Base-by-base conservation (phyloP, 2,329 filamentous ascomycete genomes). In the Exophiala oligosperma region DNA sequence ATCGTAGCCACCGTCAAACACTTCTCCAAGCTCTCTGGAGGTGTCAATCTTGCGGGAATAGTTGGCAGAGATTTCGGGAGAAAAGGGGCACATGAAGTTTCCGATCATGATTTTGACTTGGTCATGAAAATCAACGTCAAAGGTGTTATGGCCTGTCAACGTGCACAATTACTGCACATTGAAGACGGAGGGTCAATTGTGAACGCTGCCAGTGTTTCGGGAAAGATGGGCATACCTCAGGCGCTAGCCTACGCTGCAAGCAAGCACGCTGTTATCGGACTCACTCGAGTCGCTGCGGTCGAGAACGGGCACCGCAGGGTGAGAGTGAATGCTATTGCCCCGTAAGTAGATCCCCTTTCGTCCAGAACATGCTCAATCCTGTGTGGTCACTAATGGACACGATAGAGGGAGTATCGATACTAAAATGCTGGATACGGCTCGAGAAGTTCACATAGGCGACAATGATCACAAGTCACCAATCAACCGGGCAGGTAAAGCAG, bases 231-330 rank as follows among this genome's bases (percentile, higher is more conserved):
- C 1, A 64, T 71, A 5, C 67, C 71, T 0, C 70, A 73, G 9
- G 73, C 73, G 64, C 70, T 72, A 1, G 73, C 76, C 1, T 78
- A 79, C 59, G 74, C 70, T 4, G 68, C 71, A 2, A 70, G 72
- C 3, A 79, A 79, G 60, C 77, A 75, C 61, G 77, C 69, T 4
- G 60, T 79, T 6, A 67, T 79, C 5, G 77, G 75, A 2, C 68
- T 79, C 54, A 77, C 76, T 7, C 77, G 77, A 49, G 59, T 67
- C 52, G 72, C 71, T 3, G 68, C 72, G 3, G 68, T 61, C 11
- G 72, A 74, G 52, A 67, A 65, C 28, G 72, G 69, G 0, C 54
- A 63, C 14, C 61, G 62, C 3, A 66, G 66, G 3, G 73, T 76
- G 23, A 64, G 73, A 35, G 70, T 75, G 12, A 76, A 75, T 49